Conservation (phyloP, 1,284 basidiomycete genomes). For the Cutaneotrichosporon dermatis region DNA sequence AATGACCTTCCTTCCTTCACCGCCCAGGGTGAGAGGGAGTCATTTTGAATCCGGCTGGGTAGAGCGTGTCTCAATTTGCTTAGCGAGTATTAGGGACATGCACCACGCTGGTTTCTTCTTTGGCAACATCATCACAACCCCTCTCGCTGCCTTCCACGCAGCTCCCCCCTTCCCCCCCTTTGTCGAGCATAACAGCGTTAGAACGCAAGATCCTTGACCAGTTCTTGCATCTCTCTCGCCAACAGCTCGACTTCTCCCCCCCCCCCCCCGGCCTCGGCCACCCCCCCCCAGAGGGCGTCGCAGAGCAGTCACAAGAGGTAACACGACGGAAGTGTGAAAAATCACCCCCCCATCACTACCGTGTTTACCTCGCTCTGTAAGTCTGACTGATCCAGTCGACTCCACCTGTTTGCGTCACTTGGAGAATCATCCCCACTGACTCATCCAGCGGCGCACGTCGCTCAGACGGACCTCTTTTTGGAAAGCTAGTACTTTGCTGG, state of each 20-base stretch:
- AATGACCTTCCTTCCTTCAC: too few species aligned
- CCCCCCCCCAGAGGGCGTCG: background rate
- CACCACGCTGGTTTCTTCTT: background rate
- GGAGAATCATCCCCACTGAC: background rate
- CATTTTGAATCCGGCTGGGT: too few species aligned
- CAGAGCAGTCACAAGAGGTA: background rate
- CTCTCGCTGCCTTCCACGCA: too few species aligned
- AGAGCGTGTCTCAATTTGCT: too few species aligned
- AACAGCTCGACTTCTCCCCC: background rate
- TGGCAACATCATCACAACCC: background rate
- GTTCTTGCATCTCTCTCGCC: background rate
- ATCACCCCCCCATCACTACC: too few species aligned
- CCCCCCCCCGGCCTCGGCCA: conserved; percentile 1
- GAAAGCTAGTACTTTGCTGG: too few species aligned
- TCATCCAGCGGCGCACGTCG: conserved; percentile 6
- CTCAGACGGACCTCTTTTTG: background rate
- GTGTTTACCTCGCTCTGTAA: conserved; percentile 5
- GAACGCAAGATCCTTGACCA: too few species aligned
- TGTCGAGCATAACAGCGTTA: conserved; percentile 1
- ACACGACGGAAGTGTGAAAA: too few species aligned
- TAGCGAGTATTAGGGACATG: too few species aligned
- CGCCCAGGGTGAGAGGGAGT: too few species aligned
- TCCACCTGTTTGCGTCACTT: too few species aligned
- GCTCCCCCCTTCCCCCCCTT: too few species aligned
- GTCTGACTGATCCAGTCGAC: background rate